Evolutionary conservation across 768 basidiomycete species (phyloP), one percentile per base, ranked within the genome.

Genomic region (Rhizopogon rudus): DNA sequence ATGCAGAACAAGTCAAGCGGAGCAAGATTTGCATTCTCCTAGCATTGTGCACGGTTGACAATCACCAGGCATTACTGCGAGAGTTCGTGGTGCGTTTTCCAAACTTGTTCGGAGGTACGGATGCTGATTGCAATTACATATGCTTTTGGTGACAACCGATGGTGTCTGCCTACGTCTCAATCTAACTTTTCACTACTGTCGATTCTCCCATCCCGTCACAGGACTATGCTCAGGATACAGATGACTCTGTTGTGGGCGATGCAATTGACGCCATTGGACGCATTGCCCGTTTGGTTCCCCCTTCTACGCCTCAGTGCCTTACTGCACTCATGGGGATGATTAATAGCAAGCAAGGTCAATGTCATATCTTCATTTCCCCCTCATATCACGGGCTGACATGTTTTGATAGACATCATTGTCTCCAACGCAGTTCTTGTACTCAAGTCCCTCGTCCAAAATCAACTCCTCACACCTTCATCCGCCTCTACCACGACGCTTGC

Each of bases 401-500:
- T 31, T 50, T n/a, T 12, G 10, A 17, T 46, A 95, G 94, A 93
- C 64, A 70, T 77, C 2, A 81, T 92, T 12, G 88, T 93, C 37
- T 86, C 83, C 61, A 86, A 80, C 56, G 88, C 93, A 1, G 88
- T 98, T 39, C 71, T 93, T 45, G 91, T 93, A 8, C 80, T 97
- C 48, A 94, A 96, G 69, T 77, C 83, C 20, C 81, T 97, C 25
- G 84, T 96, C 16, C 90, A 95, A 59, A 74, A 77, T 31, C 85
- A 86, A 55, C 74, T 86, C 25, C 72, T 67, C 31, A 71, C 71
- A 14, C 58, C 70, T 29, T 49, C 71, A 29, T 61, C 73, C 8
- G 53, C 68, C n/a, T 56, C 65, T 5, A 57, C 60, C 9, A 53
- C 62, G n/a, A 54, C 61, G 22, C 14, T 35, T 1, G 33, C 20